Conservation (phyloP, 2,329 filamentous ascomycete species). For the Ceratocystis huliohia region DNA sequence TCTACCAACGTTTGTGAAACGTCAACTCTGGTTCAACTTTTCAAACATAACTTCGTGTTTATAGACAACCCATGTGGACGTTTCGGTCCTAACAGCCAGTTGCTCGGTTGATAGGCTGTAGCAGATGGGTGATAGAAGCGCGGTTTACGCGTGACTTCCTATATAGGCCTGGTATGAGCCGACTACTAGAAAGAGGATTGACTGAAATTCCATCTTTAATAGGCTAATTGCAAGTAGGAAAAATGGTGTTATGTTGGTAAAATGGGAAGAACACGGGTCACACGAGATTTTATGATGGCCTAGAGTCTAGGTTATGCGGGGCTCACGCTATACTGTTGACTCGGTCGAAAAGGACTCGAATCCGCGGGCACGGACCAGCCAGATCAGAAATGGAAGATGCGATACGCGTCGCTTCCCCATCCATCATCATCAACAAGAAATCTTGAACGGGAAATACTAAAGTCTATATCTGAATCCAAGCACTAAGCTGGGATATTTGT, state of each 20-base stretch:
- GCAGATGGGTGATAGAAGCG: too few relatives aligned
- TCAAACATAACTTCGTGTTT: background rate
- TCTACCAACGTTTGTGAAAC: background rate
- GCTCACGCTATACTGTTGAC: background rate
- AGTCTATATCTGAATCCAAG: background rate
- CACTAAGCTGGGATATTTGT: background rate
- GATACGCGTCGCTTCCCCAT: background rate
- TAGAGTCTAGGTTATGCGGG: too few relatives aligned
- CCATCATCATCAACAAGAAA: background rate
- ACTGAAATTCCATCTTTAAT: background rate
- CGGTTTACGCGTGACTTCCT: background rate
- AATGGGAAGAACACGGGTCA: background rate
- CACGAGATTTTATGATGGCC: too few relatives aligned
- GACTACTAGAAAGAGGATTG: too few relatives aligned
- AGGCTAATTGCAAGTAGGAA: background rate
- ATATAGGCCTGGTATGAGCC: background rate
- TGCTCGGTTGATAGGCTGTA: too few relatives aligned
- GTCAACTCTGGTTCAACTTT: background rate
- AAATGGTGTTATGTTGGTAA: background rate
- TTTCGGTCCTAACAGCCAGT: background rate
- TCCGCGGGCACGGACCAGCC: background rate
- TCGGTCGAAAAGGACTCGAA: background rate
- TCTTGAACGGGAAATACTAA: background rate
- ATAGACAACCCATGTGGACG: background rate
- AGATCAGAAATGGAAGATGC: background rate